Base-by-base conservation (phyloP, 2,329 filamentous ascomycete species). In the Fragosphaeria purpurea region DNA sequence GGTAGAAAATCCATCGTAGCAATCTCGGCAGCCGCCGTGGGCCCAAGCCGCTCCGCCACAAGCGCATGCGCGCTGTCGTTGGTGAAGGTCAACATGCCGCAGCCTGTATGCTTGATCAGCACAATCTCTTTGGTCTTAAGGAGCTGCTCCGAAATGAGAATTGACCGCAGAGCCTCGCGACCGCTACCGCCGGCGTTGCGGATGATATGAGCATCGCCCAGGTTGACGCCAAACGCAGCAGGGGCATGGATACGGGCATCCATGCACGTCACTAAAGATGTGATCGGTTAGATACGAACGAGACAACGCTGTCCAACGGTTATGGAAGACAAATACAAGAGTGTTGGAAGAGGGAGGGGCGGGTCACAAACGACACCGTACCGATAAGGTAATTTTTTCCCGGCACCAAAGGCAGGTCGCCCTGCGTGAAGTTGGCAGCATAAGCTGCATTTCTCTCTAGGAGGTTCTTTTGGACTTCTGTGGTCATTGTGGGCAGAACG, bases 171-270 rank as follows among this genome's bases (percentile, higher is more conserved):
- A 0, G 82, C 84, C 51, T 91, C 86, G 39, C 72, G 68, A 1
- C 79, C 82, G 12, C 76, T 80, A 1, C 72, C 85, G 3, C 83
- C 83, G 8, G 82, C 84, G 57, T 89, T 90, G 52, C 86, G 80
- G 53, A 89, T 83, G 35, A 89, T 79, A 65, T 93, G 86, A 0
- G 86, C 87, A 56, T 89, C 85, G 41, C 87, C 86, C 13, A 87
- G 75, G 22, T 75, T 69, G 51, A 90, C 83, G 7, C 82, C 83
- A 49, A 88, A 83, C 1, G 83, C 83, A 10, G 76, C 70, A 4
- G 79, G 75, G 0, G 86, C 80, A 59, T 91, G 75, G 58, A 82
- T 70, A 47, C 86, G 80, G 5, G 87, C 84, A 61, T 93, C 86
- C 86, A 93, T 93, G 67, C 87, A 93, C 0, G 85, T 86, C 43